Evolutionary conservation across 345 rosid species (phyloP), one percentile per base, ranked within the genome.

Genomic region (Kernera saxatilis): DNA sequence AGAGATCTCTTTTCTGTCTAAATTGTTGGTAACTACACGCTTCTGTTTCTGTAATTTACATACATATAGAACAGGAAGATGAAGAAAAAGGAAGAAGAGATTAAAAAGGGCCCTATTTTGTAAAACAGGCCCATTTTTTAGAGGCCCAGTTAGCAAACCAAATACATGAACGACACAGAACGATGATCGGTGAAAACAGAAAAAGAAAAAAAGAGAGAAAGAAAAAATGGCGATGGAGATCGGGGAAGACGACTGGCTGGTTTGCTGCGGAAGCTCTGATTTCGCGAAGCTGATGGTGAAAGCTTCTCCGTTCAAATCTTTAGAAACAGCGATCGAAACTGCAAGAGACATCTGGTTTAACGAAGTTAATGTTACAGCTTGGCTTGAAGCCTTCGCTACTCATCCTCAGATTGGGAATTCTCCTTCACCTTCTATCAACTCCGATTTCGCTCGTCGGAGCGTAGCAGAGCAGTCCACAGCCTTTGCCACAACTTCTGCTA

Each of bases 361-460:
- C 82, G 75, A 64, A 77, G 91, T 94, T 50, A 87, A 84, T 71
- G 92, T 94, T 14, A 60, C 76, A 73, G 93, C 86, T 18, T 94
- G 99, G 98, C 85, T 94, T 37, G 84, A 91, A 79, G 98, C 96
- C 3, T 94, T 94, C 79, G 71, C 91, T 15, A 88, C 93, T 66
- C 97, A 94, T 77, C 99, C 96, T 76, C 88, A 75, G 87, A 94
- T 94, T 51, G 99, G 95, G 21, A 78, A 72, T 18, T 64, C 88
- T 59, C 76, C 92, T 19, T 48, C 84, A 6, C 59, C 85, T 27
- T 73, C 87, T 3, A 53, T 55, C 8, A 70, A 56, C 37, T 45
- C 84, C 3, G 54, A 83, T 69, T 65, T 82, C 74, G 84, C 88
- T 78, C 83, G 91, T 70, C 82, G 87, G 86, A 89, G 97, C 60